Evolutionary conservation across 208 protist species (phyloP).

Genomic region (Leishmania martiniquensis): DNA sequence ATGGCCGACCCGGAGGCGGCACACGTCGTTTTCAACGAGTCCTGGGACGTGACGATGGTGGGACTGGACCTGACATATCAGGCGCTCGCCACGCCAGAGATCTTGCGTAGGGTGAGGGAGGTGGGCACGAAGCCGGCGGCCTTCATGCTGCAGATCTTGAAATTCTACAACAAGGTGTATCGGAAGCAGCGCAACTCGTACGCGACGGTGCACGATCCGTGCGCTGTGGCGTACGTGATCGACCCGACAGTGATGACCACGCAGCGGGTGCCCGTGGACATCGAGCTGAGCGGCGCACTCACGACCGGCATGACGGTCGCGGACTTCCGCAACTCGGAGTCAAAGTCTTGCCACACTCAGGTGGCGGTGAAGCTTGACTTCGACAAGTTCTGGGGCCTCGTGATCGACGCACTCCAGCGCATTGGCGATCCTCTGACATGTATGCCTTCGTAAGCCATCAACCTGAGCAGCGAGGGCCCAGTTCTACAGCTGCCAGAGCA

Average conservation of each 20-base stretch:
- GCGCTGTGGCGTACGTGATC: slow-evolving; percentile 78
- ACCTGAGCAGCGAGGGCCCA: neutral
- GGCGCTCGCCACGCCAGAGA: slow-evolving; percentile 47
- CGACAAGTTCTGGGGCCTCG: slow-evolving; percentile 68
- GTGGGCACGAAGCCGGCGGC: slow-evolving; percentile 39
- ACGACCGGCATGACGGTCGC: slow-evolving; percentile 67
- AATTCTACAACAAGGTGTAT: slow-evolving; percentile 67
- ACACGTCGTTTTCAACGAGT: slow-evolving; percentile 75
- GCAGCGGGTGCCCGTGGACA: slow-evolving; percentile 49
- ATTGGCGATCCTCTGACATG: slow-evolving; percentile 41
- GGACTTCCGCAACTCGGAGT: slow-evolving; percentile 41
- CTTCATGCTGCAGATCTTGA: slow-evolving; percentile 51
- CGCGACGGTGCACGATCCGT: slow-evolving; percentile 74
- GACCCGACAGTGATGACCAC: slow-evolving; percentile 64
- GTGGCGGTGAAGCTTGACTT: slow-evolving; percentile 68
- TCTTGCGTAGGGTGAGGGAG: slow-evolving; percentile 45
- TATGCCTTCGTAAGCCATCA: neutral
- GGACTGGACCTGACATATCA: slow-evolving; percentile 86
- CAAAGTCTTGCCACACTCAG: slow-evolving; percentile 58
- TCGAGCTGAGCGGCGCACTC: slow-evolving; percentile 54
- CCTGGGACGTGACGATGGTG: slow-evolving; percentile 75
- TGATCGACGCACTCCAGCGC: slow-evolving; percentile 63
- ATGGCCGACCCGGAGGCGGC: slow-evolving; percentile 73
- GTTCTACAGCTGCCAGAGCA: neutral
- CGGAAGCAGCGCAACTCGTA: slow-evolving; percentile 24